phyloP scores from a whole-genome alignment of 352 stramenopile species.

The Phytophthora hibernalis region DNA sequence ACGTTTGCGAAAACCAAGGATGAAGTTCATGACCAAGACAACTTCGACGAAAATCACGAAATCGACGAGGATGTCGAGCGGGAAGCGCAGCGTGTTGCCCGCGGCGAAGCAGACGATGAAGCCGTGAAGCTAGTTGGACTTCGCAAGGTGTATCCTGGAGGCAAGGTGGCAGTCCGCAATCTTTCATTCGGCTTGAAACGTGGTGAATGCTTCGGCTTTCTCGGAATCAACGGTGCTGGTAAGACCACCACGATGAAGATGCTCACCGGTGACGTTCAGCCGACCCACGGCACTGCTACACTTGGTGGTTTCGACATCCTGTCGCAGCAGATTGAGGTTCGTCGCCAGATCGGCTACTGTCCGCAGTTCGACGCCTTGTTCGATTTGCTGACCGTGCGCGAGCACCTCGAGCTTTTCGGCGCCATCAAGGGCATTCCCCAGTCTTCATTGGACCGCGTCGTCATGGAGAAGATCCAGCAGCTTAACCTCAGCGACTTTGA shows the following conservation, averaged over 20 bases:
- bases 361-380: slow-evolving; percentile 90
- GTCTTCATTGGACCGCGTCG: slow-evolving; percentile 59
- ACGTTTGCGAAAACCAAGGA: not conserved
- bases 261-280: slow-evolving; percentile 86
- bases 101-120: slow-evolving; percentile 25
- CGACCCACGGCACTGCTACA: slow-evolving; percentile 47
- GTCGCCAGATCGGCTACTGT: slow-evolving; percentile 90
- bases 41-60: not conserved
- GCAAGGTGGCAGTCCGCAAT: slow-evolving; percentile 77
- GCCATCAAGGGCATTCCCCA: slow-evolving; percentile 82
- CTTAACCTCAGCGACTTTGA: slow-evolving; percentile 85
- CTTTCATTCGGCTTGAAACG: slow-evolving; percentile 75
- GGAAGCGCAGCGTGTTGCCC: slow-evolving; percentile 38
- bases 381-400: slow-evolving; percentile 85
- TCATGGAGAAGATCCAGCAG: slow-evolving; percentile 78
- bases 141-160: slow-evolving; percentile 79
- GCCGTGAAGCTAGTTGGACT: slow-evolving; percentile 60
- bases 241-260: slow-evolving; percentile 96
- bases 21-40: no score
- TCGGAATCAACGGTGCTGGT: slow-evolving; percentile 94
- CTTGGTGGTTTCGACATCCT: slow-evolving; percentile 42
- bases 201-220: slow-evolving; percentile 94
- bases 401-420: slow-evolving; percentile 91
- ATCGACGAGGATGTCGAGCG: slow-evolving; percentile 45
- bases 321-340: slow-evolving; percentile 66